These are phyloP conservation scores for Aureobasidium sp. DNA, from an alignment of 2,329 filamentous ascomycete genomes.

Conservation along the genomic window DNA sequence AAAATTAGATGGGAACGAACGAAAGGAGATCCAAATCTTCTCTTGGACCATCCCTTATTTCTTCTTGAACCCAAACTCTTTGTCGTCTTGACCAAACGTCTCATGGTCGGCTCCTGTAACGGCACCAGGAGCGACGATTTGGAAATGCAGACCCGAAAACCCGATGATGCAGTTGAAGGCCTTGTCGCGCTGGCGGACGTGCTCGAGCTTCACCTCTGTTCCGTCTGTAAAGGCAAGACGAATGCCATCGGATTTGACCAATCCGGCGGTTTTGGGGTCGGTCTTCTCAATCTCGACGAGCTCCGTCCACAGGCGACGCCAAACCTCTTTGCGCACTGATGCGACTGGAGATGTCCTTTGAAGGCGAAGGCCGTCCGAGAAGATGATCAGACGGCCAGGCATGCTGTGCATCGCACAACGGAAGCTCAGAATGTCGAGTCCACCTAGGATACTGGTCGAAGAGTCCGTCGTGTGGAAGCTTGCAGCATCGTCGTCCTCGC, in stretches of 20 bases:
- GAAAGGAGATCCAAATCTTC: background rate
- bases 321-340: constrained; percentile 16
- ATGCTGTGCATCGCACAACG: constrained; percentile 17
- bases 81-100: background rate
- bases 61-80: background rate
- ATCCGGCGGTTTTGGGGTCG: constrained; percentile 6
- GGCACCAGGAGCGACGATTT: constrained; percentile 19
- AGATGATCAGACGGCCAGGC: constrained; percentile 20
- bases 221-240: constrained; percentile 11
- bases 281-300: constrained; percentile 23
- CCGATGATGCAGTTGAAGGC: constrained; percentile 30
- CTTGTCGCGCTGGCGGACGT: constrained; percentile 26
- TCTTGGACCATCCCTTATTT: background rate
- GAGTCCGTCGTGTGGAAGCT: constrained; percentile 18
- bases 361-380: constrained; percentile 21
- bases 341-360: constrained; percentile 12
- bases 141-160: constrained; percentile 28
- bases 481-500: constrained; percentile 1
- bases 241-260: constrained; percentile 4
- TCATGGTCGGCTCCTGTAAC: background rate
- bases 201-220: constrained; percentile 17
- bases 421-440: constrained; percentile 20
- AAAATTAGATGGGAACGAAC: too few species aligned
- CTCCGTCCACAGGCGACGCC: constrained; percentile 20
- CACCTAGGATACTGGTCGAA: constrained; percentile 16